Evolutionary conservation across 208 protist genomes (phyloP).

Genomic region (Trypanosoma avium): DNA sequence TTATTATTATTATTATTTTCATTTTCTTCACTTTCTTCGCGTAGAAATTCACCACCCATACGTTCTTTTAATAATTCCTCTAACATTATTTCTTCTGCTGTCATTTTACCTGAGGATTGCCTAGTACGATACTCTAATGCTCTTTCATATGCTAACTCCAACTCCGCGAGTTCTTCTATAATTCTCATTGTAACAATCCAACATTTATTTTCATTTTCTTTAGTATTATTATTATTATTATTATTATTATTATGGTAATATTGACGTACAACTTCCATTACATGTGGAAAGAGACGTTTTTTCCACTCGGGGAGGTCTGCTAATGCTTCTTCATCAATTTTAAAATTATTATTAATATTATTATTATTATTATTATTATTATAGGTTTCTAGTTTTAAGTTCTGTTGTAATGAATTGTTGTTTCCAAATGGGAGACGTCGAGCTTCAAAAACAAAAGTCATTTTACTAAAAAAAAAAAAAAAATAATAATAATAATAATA

Average conservation of each 20-base stretch:
- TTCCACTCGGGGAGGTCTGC: slow-evolving; percentile 52
- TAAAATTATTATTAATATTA: slow-evolving; percentile 12
- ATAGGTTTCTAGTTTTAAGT: no score
- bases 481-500: slow-evolving; percentile 5
- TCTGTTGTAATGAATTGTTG: slow-evolving; percentile 1
- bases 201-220: not conserved
- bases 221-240: not conserved
- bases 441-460: slow-evolving; percentile 81
- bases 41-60: slow-evolving; percentile 31
- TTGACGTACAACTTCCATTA: slow-evolving; percentile 57
- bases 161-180: slow-evolving; percentile 52
- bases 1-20: not conserved
- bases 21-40: slow-evolving; percentile 13
- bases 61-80: slow-evolving; percentile 67
- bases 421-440: slow-evolving; percentile 50
- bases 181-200: slow-evolving; percentile 39
- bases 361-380: not conserved
- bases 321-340: slow-evolving; percentile 9
- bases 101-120: slow-evolving; percentile 10
- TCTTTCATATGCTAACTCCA: slow-evolving; percentile 62
- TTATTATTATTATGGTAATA: slow-evolving; percentile 1
- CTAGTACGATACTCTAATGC: slow-evolving; percentile 25
- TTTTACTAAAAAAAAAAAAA: slow-evolving; percentile 8
- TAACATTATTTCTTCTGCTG: slow-evolving; percentile 52
- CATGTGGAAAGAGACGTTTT: slow-evolving; percentile 45